phyloP scores from a whole-genome alignment of 1,284 basidiomycete species.

The Puccinia polysora region DNA sequence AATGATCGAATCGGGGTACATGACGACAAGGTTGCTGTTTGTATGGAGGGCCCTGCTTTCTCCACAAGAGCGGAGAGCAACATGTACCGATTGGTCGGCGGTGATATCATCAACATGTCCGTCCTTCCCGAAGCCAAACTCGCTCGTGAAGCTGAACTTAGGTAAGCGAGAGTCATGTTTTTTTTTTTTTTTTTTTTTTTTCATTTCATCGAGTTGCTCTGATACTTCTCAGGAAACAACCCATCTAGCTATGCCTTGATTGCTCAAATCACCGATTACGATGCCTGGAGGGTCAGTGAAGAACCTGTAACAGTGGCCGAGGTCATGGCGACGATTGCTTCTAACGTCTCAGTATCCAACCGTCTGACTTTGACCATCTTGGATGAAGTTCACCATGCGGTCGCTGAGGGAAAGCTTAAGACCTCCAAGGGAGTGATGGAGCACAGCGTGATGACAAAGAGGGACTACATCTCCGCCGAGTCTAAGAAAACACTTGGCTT shows the following conservation, averaged over 20 bases:
- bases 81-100: conserved; percentile 91
- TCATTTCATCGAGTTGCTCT: not conserved
- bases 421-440: conserved; percentile 74
- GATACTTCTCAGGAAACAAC: too few species aligned
- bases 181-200: not conserved
- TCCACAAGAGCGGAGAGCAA: conserved; percentile 84
- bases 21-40: conserved; percentile 77
- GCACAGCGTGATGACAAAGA: conserved; percentile 74
- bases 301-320: conserved; percentile 80
- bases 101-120: conserved; percentile 93
- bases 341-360: conserved; percentile 78
- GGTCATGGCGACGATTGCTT: conserved; percentile 77
- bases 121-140: conserved; percentile 92
- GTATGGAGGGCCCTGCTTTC: conserved; percentile 96
- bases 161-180: conserved; percentile 66
- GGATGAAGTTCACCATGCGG: conserved; percentile 67
- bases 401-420: conserved; percentile 59
- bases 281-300: conserved; percentile 63
- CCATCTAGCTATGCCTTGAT: conserved; percentile 34
- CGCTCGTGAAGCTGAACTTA: conserved; percentile 87
- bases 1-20: conserved; percentile 62
- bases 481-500: conserved; percentile 70
- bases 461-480: conserved; percentile 62
- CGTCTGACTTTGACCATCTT: conserved; percentile 66
- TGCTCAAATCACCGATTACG: conserved; percentile 53